Evolutionary conservation across 306 rosid genomes (phyloP), one percentile per base, ranked within the genome.

Genomic region (Vigna nakashimae): DNA sequence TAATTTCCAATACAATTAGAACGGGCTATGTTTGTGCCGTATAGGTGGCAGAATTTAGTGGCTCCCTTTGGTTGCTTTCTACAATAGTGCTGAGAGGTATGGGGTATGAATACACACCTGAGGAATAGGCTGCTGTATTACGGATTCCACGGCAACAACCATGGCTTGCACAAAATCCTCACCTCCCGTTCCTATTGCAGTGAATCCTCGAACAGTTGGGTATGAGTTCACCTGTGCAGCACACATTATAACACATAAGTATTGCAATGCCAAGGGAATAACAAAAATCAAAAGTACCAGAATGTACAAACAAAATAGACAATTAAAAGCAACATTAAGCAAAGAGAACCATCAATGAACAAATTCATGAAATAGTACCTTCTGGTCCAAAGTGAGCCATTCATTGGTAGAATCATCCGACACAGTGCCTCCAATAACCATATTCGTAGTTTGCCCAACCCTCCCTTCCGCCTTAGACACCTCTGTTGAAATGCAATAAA

Each of bases 381-480:
- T 96, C 82, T 91, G 91, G 85, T 96, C 99, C 90, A 96, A 86
- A 78, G 83, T 77, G 32, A 91, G 87, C 99, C 99, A 96, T 85
- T 92, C 99, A 69, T 87, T 85, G 17, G 98, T 78, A 63, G 97
- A 88, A 80, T 96, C 97, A 80, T 90, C 98, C 0, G 99, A 73
- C 46, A 96, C 99, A 2, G 99, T 96, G 50, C 99, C 99, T 56
- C 99, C 98, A 79, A 96, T 83, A 26, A 96, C 97, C 90, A 96
- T 94, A 71, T 96, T 96, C 20, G 99, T 96, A 32, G 99, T 96
- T 69, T 92, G 96, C 16, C 99, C 98, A 74, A 92, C 92, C 81
- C 99, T 96, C 50, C 99, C 99, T 89, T 96, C 98, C 3, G 97
- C 87, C 84, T 86, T 96, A 12, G 99, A 96, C 72, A 96, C 96